Percentiles rank a stretch among this genome's conserved stretches.
Conservation (phyloP, 768 basidiomycete species). For the Mrakia gelida region DNA sequence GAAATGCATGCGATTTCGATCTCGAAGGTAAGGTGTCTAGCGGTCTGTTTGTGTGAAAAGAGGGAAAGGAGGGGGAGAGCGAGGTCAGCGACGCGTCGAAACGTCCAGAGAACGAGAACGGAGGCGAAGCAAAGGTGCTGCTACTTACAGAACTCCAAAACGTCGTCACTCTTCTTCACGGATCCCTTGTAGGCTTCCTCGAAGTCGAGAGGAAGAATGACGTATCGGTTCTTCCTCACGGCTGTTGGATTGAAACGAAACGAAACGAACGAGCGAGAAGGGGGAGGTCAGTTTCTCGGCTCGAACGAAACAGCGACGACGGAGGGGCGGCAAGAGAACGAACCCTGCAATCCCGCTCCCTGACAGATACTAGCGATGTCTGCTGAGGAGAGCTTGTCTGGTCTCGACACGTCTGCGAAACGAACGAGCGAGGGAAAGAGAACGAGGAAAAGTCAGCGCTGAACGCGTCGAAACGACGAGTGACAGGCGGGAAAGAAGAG, state of each 20-base stretch:
- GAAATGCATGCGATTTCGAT: no score
- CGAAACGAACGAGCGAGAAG: neutral
- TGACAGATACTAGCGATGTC: constrained; percentile 95
- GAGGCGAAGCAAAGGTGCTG: no score
- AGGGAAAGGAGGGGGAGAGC: neutral
- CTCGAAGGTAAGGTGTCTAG: no score
- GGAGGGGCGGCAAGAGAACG: neutral
- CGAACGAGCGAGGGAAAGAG: neutral
- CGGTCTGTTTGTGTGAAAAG: no score
- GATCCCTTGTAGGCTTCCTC: constrained; percentile 99
- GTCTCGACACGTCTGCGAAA: constrained; percentile 81
- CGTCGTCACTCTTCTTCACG: constrained; percentile 93
- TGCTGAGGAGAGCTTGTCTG: constrained; percentile 90
- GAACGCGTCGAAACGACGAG: no score
- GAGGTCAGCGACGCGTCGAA: neutral
- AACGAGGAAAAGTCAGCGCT: neutral
- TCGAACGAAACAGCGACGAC: neutral
- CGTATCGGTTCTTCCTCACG: constrained; percentile 52
- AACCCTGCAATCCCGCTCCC: constrained; percentile 91
- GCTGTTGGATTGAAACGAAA: neutral
- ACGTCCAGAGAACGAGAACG: neutral
- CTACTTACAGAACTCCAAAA: constrained; percentile 72
- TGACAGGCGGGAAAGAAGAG: no score
- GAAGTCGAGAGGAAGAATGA: constrained; percentile 93
- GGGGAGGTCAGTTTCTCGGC: neutral